Percentiles rank a stretch among this genome's conserved stretches.
phyloP scores from a whole-genome alignment of 768 basidiomycete genomes.

The Leccinum fibrillosum region DNA sequence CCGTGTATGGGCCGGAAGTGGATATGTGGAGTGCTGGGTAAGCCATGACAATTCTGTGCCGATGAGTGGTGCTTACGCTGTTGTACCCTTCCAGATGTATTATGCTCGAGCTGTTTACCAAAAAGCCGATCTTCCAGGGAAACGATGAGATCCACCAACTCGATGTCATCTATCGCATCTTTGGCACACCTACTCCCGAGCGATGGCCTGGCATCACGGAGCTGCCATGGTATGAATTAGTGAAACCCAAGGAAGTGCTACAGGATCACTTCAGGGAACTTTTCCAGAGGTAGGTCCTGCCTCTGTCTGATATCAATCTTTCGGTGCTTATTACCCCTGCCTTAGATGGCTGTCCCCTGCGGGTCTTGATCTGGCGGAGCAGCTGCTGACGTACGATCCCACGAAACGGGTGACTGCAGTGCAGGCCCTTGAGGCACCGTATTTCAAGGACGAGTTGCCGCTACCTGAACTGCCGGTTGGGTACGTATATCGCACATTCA shows the following conservation, averaged over 20 bases:
- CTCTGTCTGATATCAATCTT: neutral
- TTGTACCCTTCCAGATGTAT: constrained; percentile 66
- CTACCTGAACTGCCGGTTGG: constrained; percentile 68
- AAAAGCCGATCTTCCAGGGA: constrained; percentile 97
- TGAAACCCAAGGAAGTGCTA: constrained; percentile 78
- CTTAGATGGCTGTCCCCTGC: constrained; percentile 82
- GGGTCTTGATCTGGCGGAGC: constrained; percentile 84
- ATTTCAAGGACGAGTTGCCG: constrained; percentile 83
- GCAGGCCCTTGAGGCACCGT: constrained; percentile 78
- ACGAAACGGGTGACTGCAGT: constrained; percentile 67
- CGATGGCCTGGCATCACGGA: constrained; percentile 81
- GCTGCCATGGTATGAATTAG: constrained; percentile 98
- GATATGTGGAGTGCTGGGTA: constrained; percentile 99
- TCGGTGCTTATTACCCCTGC: neutral
- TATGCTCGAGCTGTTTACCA: constrained; percentile 95
- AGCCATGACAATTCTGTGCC: neutral
- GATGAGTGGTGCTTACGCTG: neutral
- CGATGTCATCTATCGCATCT: constrained; percentile 84
- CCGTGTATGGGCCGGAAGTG: constrained; percentile 94
- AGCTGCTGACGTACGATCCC: constrained; percentile 80
- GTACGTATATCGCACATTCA: constrained; percentile 45
- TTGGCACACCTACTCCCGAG: constrained; percentile 83
- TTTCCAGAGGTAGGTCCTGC: constrained; percentile 72
- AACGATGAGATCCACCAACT: constrained; percentile 97
- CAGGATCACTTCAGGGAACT: constrained; percentile 76